phyloP scores from a whole-genome alignment of 2,329 filamentous ascomycete genomes.

The Cercospora zeae-maydis region DNA sequence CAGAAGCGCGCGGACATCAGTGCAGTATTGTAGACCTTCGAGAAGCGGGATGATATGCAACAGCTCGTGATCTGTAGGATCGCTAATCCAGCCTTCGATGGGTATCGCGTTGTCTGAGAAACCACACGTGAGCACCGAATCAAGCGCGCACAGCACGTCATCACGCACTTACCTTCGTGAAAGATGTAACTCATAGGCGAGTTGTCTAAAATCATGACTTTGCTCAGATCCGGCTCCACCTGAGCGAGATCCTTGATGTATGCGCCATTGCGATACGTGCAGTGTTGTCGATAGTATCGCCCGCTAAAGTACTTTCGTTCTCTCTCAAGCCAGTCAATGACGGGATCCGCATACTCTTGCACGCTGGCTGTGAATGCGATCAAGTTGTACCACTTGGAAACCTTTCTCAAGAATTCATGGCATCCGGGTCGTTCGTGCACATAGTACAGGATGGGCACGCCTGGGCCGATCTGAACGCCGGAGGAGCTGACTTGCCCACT shows the following conservation, averaged over 20 bases:
- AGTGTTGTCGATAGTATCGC: slow-evolving; percentile 94
- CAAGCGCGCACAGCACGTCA: neutral
- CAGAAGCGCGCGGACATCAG: slow-evolving; percentile 86
- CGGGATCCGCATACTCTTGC: slow-evolving; percentile 96
- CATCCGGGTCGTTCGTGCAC: slow-evolving; percentile 97
- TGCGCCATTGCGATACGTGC: slow-evolving; percentile 88
- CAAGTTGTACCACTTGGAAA: slow-evolving; percentile 97
- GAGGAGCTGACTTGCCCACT: slow-evolving; percentile 24
- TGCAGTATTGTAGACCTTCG: slow-evolving; percentile 93
- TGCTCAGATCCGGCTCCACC: slow-evolving; percentile 93
- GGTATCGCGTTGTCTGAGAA: slow-evolving; percentile 90
- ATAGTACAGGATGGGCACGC: slow-evolving; percentile 97
- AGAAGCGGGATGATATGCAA: slow-evolving; percentile 88
- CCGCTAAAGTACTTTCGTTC: slow-evolving; percentile 95
- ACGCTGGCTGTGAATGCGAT: slow-evolving; percentile 96
- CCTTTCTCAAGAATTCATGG: slow-evolving; percentile 89
- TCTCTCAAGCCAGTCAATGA: slow-evolving; percentile 97
- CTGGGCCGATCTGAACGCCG: slow-evolving; percentile 59
- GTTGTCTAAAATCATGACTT: slow-evolving; percentile 98
- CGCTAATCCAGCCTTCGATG: slow-evolving; percentile 98
- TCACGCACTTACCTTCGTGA: slow-evolving; percentile 73
- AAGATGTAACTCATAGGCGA: slow-evolving; percentile 98
- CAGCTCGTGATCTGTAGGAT: slow-evolving; percentile 93
- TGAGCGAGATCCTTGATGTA: slow-evolving; percentile 98
- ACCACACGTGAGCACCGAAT: slow-evolving; percentile 8